A percentile compares a stretch with the other conserved stretches of the same genome.
phyloP scores from a whole-genome alignment of 2,329 filamentous ascomycete genomes.

The Niveomyces coronatus region DNA sequence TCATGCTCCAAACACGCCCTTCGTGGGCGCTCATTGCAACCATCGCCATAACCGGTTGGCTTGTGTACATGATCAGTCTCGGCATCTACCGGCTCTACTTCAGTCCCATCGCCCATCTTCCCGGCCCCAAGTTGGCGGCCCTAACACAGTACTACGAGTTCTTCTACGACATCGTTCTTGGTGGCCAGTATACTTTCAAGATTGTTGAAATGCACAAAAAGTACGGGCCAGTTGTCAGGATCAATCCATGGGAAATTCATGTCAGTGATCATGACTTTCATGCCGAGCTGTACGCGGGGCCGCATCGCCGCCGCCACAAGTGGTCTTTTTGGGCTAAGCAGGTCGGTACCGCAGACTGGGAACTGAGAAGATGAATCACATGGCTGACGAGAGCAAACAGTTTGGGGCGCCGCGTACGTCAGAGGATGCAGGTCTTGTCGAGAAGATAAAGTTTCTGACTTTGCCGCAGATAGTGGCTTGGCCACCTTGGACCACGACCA shows the following conservation, averaged over 20 bases:
- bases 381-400: slow-evolving; percentile 12
- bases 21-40: slow-evolving; percentile 18
- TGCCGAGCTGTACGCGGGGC: slow-evolving; percentile 27
- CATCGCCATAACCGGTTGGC: slow-evolving; percentile 17
- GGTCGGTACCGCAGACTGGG: slow-evolving; percentile 15
- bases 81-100: slow-evolving; percentile 24
- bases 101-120: slow-evolving; percentile 28
- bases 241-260: slow-evolving; percentile 30
- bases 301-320: slow-evolving; percentile 21
- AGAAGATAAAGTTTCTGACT: slow-evolving; percentile 10
- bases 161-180: slow-evolving; percentile 32
- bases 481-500: slow-evolving; percentile 25
- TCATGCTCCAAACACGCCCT: slow-evolving; percentile 14
- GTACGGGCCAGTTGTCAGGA: slow-evolving; percentile 32
- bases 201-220: slow-evolving; percentile 30
- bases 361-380: background rate
- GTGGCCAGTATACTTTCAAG: slow-evolving; percentile 32
- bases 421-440: background rate
- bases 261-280: slow-evolving; percentile 28
- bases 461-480: slow-evolving; percentile 21
- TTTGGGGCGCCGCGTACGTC: slow-evolving; percentile 25
- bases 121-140: slow-evolving; percentile 29
- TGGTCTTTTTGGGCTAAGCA: slow-evolving; percentile 27
- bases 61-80: slow-evolving; percentile 20
- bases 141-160: slow-evolving; percentile 30